Evolutionary conservation across 306 rosid species (phyloP), one percentile per base, ranked within the genome.

Genomic region (Lagenaria siceraria): DNA sequence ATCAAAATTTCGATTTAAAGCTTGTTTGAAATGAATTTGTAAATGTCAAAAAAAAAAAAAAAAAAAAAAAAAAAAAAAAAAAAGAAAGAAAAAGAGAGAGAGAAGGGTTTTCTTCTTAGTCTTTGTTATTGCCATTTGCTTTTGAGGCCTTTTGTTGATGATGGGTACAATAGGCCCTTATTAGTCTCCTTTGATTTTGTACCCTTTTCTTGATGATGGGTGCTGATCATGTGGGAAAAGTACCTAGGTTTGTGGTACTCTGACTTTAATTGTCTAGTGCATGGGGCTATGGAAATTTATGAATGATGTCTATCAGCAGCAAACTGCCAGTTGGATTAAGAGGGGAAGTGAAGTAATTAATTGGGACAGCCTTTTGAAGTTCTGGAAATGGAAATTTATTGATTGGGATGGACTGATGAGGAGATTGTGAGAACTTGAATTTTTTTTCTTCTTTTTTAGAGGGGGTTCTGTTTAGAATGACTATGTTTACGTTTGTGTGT

Each of bases 241-340:
- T 72, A 72, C 59, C 42, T 48, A 46, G 38, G 33, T 49, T 72
- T 72, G 27, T 49, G 76, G 76, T 72, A 72, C 36, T n/a, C 22
- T 51, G 60, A 17, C 24, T 72, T 43, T 27, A 72, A 24, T 49
- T 72, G 56, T 72, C 60, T 72, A 65, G 35, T 4, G 59, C 11
- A 18, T 25, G 52, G 58, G 15, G 55, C 55, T 46, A 27, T 21
- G 52, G 1, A 1, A 70, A 70, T 43, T 72, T 72, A 72, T 72
- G 76, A 72, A 72, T 14, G 75, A 31, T 70, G 76, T 27, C 75
- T 46, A 70, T 70, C 54, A 48, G 76, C 25, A 72, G n/a, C 59
- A 8, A 49, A 72, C 29, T 15, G 76, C 25, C 76, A 49, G 76
- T 72, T 72, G 76, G 60, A 25, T 72, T 72, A 17, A 72, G 73